A percentile compares a stretch with the other conserved stretches of the same genome.
phyloP scores from a whole-genome alignment of 108 stramenopile genomes.

The Cyclotella kingstonii region DNA sequence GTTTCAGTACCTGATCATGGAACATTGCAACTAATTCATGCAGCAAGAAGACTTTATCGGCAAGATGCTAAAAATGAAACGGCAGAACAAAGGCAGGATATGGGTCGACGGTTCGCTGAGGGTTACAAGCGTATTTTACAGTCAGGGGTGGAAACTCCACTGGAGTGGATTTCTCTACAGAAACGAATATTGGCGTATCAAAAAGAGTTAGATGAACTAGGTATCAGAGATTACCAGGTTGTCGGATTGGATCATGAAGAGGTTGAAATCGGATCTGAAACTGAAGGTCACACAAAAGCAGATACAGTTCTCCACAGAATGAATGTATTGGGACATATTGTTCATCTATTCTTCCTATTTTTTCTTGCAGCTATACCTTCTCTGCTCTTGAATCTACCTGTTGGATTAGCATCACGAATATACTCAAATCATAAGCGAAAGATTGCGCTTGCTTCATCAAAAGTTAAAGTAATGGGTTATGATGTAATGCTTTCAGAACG shows the following conservation, averaged over 20 bases:
- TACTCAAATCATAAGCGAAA: constrained; percentile 83
- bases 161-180: constrained; percentile 84
- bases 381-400: constrained; percentile 89
- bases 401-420: constrained; percentile 85
- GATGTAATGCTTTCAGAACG: constrained; percentile 97
- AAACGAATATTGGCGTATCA: constrained; percentile 78
- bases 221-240: constrained; percentile 92
- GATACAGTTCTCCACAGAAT: constrained; percentile 71
- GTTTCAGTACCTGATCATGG: constrained; percentile 95
- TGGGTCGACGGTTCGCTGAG: constrained; percentile 91
- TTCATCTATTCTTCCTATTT: constrained; percentile 79
- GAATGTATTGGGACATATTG: constrained; percentile 77
- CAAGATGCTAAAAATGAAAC: constrained; percentile 40
- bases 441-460: constrained; percentile 87
- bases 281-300: constrained; percentile 42
- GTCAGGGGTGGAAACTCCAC: constrained; percentile 66
- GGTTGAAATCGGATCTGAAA: constrained; percentile 56
- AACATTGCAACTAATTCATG: constrained; percentile 89
- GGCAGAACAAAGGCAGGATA: constrained; percentile 84
- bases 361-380: constrained; percentile 84
- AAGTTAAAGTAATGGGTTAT: constrained; percentile 91
- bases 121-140: constrained; percentile 84
- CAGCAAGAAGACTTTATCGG: constrained; percentile 88
- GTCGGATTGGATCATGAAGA: constrained; percentile 44
- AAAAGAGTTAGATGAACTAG: constrained; percentile 76